Evolutionary conservation across 1,284 basidiomycete genomes (phyloP), one percentile per base, ranked within the genome.

Genomic region (Austroboletus rostrupii): DNA sequence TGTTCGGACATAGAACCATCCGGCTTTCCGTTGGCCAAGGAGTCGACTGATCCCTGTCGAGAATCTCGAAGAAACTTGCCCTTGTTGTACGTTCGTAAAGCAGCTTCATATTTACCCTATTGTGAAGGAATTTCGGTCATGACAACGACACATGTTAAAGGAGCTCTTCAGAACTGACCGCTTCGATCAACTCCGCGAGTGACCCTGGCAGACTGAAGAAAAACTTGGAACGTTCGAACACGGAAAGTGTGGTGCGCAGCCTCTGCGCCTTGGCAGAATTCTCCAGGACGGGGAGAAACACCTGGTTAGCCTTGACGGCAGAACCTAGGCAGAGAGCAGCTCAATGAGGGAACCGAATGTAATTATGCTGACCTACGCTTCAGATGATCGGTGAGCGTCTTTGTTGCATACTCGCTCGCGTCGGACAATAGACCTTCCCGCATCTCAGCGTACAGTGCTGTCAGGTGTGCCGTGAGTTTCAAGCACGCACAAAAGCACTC

Each of bases 171-270:
- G 10, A 75, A 26, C 86, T 56, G 60, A 92, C 91, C 52, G 86
- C 85, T 71, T 93, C 87, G 45, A 99, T 90, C 17, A 81, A 87
- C 65, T 97, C 96, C 21, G 90, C 80, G n/a, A 99, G 80, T 40
- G 88, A 87, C 20, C 90, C 89, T 0, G 97, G 96, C 19, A 99
- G 78, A 64, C 97, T 98, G 80, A 99, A 99, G 69, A 99, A 93
- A 78, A 98, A 99, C 61, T 95, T 97, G 50, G 91, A 95, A 43
- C 94, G 82, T 59, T 99, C 96, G 60, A 99, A 98, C 8, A 99
- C 92, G 37, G 91, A 88, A 13, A 99, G 79, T 0, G 97, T 98
- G 1, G 88, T 92, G 23, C 93, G 84, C 10, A 99, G 75, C 68
- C 96, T 93, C 65, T 92, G 86, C 4, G 94, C 92, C 65, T 98